Conservation (phyloP, 768 basidiomycete species). For the Trametes maxima region DNA sequence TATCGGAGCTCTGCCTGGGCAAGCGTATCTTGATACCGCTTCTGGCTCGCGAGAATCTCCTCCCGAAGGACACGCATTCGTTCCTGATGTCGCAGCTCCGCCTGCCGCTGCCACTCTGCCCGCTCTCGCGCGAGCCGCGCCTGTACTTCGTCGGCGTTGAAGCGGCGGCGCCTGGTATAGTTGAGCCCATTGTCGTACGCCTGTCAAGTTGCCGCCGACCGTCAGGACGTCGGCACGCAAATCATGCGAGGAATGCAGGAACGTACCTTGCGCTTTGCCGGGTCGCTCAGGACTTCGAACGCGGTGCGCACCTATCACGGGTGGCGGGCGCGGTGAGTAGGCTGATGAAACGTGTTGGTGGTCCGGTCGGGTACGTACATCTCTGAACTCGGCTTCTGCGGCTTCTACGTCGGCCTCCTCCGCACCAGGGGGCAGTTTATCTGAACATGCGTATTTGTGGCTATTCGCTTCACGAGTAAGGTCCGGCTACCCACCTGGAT, state of each 20-base stretch:
- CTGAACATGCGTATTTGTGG: constrained; percentile 17
- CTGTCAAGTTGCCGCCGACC: constrained; percentile 3
- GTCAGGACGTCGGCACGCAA: neutral
- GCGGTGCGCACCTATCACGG: constrained; percentile 29
- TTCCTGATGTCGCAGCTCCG: constrained; percentile 50
- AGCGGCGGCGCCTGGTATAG: constrained; percentile 24
- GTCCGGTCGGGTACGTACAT: constrained; percentile 21
- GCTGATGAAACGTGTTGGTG: no score
- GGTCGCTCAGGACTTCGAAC: constrained; percentile 36
- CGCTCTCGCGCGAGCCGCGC: constrained; percentile 31
- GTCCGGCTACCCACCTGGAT: constrained; percentile 29
- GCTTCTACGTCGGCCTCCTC: constrained; percentile 28
- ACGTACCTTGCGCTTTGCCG: constrained; percentile 35
- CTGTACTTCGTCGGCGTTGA: constrained; percentile 23
- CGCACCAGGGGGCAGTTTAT: constrained; percentile 33
- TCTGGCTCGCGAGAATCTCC: constrained; percentile 28
- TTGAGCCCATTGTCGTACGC: constrained; percentile 35
- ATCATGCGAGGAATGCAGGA: neutral
- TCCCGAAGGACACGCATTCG: constrained; percentile 48
- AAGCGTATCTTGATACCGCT: constrained; percentile 29
- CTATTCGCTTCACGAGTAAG: neutral
- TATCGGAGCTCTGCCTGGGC: constrained; percentile 27
- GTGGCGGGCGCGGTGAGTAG: neutral
- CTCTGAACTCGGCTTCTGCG: constrained; percentile 33
- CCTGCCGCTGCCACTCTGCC: constrained; percentile 39